These are phyloP conservation scores for Kazachstania martiniae DNA, from an alignment of 805 yeast species.

Conservation along the genomic window DNA sequence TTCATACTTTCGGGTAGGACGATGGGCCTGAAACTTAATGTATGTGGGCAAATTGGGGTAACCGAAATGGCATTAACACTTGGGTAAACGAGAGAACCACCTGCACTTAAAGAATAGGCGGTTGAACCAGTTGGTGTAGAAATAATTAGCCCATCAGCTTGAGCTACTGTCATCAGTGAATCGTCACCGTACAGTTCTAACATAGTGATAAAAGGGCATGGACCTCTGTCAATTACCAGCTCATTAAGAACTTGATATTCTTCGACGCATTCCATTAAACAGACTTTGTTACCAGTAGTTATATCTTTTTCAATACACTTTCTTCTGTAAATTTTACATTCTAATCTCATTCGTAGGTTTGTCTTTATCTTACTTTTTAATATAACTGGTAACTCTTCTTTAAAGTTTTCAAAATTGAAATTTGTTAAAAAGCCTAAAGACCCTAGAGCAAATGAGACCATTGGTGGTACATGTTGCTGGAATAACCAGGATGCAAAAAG, in stretches of 20 bases:
- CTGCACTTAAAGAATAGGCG: slow-evolving; percentile 87
- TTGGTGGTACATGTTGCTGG: slow-evolving; percentile 80
- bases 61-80: slow-evolving; percentile 86
- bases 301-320: slow-evolving; percentile 25
- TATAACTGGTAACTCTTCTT: slow-evolving; percentile 44
- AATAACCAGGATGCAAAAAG: slow-evolving; percentile 76
- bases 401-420: slow-evolving; percentile 65
- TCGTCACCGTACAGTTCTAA: slow-evolving; percentile 84
- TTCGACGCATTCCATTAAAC: slow-evolving; percentile 30
- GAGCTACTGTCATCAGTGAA: slow-evolving; percentile 72
- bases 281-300: slow-evolving; percentile 36
- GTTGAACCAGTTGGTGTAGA: slow-evolving; percentile 96
- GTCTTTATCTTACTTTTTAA: slow-evolving; percentile 62
- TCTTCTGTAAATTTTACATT: slow-evolving; percentile 56
- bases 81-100: slow-evolving; percentile 89
- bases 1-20: slow-evolving; percentile 87
- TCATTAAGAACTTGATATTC: slow-evolving; percentile 75
- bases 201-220: slow-evolving; percentile 82
- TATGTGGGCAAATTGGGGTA: slow-evolving; percentile 92
- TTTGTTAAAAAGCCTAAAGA: slow-evolving; percentile 85
- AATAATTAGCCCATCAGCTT: slow-evolving; percentile 84
- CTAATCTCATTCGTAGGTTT: slow-evolving; percentile 75
- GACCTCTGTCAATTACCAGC: slow-evolving; percentile 84
- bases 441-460: slow-evolving; percentile 76
- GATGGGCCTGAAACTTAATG: slow-evolving; percentile 83